Base-by-base conservation (phyloP, 768 basidiomycete genomes). In the Leccinum imitatum region DNA sequence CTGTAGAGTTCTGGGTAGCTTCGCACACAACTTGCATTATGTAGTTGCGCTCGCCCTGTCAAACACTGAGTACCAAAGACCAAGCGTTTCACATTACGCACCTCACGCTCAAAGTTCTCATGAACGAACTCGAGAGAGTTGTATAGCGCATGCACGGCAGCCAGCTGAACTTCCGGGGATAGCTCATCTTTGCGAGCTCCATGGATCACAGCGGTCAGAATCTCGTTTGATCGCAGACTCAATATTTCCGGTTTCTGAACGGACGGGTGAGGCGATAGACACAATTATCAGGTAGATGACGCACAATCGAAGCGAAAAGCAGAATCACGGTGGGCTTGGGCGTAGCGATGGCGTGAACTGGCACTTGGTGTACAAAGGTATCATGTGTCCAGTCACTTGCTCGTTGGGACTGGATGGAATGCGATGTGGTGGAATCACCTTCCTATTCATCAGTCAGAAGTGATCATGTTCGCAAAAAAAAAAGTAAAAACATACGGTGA, bases 21-120 rank as follows among this genome's bases (percentile, higher is more conserved):
- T 98, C 97, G 72, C 97, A 99, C 17, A 98, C 92, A 47, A 98
- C 95, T 79, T 99, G 97, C 97, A 99, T 99, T 75, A 99, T 98
- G 78, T 97, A 98, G 77, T 98, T 99, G 52, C 97, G 87, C 75
- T 99, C 97, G 66, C 97, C 97, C 94, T 98, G 69, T 13, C 60
- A 25, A 55, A 37, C 35, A 46, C 50, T 51, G 44, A 61, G 53
- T 31, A 54, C 51, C 21, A 9, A 50, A 9, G 46, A 41, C 8
- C 44, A 25, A 39, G 44, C 3, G 53, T 56, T 25, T 56, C 30
- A 63, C 57, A 31, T 55, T 35, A 79, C 86, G 55, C 63, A 96
- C 95, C 81, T 98, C 97, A 53, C 95, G 88, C 66, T 97, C 93
- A 71, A 99, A 98, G 76, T 99, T 99, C 67, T 96, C 95, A 63